Percentiles rank a stretch among this genome's conserved stretches.
phyloP scores from a whole-genome alignment of 352 stramenopile genomes.

The Phytophthora nicotianae region DNA sequence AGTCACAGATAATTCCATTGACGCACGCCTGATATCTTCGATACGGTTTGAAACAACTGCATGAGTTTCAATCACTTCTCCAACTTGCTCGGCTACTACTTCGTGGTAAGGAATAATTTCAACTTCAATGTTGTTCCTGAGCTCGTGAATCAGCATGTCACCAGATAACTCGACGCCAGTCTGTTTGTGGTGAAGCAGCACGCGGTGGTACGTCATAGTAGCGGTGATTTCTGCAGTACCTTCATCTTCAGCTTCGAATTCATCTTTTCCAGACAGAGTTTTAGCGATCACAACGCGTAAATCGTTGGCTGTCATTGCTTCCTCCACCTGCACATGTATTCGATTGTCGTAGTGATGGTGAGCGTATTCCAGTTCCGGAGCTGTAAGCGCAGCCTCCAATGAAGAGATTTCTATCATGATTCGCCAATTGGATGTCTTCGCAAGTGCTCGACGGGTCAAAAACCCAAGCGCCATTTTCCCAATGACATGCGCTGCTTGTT shows the following conservation, averaged over 20 bases:
- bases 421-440: constrained; percentile 57
- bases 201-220: constrained; percentile 41
- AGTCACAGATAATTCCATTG: constrained; percentile 25
- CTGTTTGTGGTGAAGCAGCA: constrained; percentile 34
- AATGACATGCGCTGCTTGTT: constrained; percentile 48
- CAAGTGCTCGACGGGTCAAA: constrained; percentile 39
- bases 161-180: constrained; percentile 32
- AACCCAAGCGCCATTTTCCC: constrained; percentile 60
- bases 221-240: constrained; percentile 5
- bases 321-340: constrained; percentile 46
- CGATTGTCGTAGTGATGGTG: constrained; percentile 15
- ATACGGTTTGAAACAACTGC: constrained; percentile 35
- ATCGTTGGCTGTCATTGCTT: constrained; percentile 64
- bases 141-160: constrained; percentile 24
- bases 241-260: constrained; percentile 10
- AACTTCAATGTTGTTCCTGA: constrained; percentile 34
- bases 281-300: constrained; percentile 55
- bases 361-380: constrained; percentile 31
- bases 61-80: constrained; percentile 44
- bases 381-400: constrained; percentile 39
- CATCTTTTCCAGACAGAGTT: constrained; percentile 36
- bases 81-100: constrained; percentile 30
- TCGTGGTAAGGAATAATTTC: constrained; percentile 40
- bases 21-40: constrained; percentile 39
- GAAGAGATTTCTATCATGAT: constrained; percentile 43